phyloP scores from a whole-genome alignment of 805 yeast genomes.

The Metschnikowia matae region DNA sequence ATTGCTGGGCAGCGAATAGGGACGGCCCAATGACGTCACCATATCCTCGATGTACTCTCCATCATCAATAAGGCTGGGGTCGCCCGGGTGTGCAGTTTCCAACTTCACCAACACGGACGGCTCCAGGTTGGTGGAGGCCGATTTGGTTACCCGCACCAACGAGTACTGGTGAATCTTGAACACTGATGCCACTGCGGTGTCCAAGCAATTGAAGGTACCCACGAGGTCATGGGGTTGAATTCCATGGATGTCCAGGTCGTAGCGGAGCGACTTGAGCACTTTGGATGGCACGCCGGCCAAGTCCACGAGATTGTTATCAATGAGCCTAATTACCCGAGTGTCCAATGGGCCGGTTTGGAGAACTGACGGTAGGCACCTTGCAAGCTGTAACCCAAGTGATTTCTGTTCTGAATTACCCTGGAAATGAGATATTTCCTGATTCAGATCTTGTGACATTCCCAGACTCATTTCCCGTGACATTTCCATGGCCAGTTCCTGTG shows the following conservation, averaged over 20 bases:
- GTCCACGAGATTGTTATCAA: slow-evolving; percentile 38
- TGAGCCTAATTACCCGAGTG: slow-evolving; percentile 32
- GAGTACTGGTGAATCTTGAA: slow-evolving; percentile 43
- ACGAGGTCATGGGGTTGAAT: slow-evolving; percentile 12
- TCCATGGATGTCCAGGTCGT: slow-evolving; percentile 11
- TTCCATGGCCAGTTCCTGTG: too few species aligned
- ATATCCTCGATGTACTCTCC: slow-evolving; percentile 38
- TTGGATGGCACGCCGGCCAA: slow-evolving; percentile 33
- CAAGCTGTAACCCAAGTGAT: too few species aligned
- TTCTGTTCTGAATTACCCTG: too few species aligned
- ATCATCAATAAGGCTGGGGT: slow-evolving; percentile 47
- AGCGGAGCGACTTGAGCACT: slow-evolving; percentile 30
- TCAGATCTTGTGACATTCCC: too few species aligned
- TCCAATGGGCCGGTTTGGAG: slow-evolving; percentile 9
- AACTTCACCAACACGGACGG: slow-evolving; percentile 51
- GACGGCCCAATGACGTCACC: slow-evolving; percentile 35
- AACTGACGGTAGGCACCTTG: background rate
- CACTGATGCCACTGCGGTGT: slow-evolving; percentile 42
- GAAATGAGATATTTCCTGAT: too few species aligned
- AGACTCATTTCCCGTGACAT: too few species aligned
- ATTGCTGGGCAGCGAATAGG: slow-evolving; percentile 43
- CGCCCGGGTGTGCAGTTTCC: slow-evolving; percentile 55
- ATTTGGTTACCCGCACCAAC: slow-evolving; percentile 49
- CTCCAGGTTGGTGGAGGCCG: slow-evolving; percentile 49
- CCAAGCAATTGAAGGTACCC: slow-evolving; percentile 40